Evolutionary conservation across 306 rosid genomes (phyloP), one percentile per base, ranked within the genome.

Genomic region (Oemleria cerasiformis): DNA sequence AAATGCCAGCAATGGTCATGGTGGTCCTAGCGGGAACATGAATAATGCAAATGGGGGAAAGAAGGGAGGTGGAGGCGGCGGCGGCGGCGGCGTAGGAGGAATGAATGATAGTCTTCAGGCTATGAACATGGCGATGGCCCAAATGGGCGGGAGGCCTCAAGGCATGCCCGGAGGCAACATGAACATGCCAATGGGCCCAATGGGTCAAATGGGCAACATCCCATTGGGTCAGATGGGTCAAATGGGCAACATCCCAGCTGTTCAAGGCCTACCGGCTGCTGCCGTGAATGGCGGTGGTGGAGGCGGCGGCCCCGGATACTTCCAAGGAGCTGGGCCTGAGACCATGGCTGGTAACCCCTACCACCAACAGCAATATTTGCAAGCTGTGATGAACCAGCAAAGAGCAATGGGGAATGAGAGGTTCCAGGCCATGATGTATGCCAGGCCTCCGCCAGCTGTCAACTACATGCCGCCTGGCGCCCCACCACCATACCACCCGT

Each of bases 341-440:
- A 67, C 44, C 14, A 80, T 84, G 84, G 45, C 82, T 0, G 91
- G 97, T 1, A 86, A 94, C 53, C 88, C 92, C 0, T 81, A 83
- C 76, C 85, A 80, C 5, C 80, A 78, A 4, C 92, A 74, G 50
- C 96, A 87, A 30, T 81, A 78, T 65, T 43, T 89, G 79, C 83
- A 90, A 10, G 89, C 89, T 7, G 65, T 88, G 84, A 87, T 89
- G 94, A 88, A 87, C 80, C 96, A 91, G 50, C 97, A 82, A 64
- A 54, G 88, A 1, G 83, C 83, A 17, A 83, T 82, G 68, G 93
- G 84, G 8, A 85, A 84, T 60, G 94, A 92, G 6, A 86, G 96
- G 74, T 87, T 88, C 78, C 97, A 88, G 23, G 88, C 96, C 2
- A 88, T 93, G 98, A 83, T 86, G 91, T 92, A 86, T 60, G 80